These are phyloP conservation scores for Alternaria tenuissima DNA, from an alignment of 2,329 filamentous ascomycete genomes.

Conservation along the genomic window DNA sequence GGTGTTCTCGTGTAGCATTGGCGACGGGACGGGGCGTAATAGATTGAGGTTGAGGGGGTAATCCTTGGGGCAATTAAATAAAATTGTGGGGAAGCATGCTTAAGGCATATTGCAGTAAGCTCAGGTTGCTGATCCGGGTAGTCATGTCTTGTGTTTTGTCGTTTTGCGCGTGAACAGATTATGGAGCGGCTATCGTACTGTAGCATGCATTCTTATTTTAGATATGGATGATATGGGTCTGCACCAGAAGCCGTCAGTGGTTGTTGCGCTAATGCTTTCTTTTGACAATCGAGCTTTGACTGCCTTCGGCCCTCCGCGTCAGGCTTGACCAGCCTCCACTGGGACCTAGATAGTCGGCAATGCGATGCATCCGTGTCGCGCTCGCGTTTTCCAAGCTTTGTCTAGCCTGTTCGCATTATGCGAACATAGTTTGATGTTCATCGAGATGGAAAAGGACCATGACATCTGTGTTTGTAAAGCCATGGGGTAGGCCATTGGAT, in stretches of 20 bases:
- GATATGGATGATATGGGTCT: neutral
- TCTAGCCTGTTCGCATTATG: neutral
- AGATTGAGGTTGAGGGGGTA: slow-evolving; percentile 3
- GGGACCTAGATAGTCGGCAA: neutral
- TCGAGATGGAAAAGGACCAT: neutral
- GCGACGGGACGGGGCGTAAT: neutral
- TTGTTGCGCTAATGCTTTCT: neutral
- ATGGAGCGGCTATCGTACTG: neutral
- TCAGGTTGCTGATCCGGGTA: neutral
- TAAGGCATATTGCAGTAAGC: neutral
- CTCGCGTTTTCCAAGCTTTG: neutral
- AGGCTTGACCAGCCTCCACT: neutral
- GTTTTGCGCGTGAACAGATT: neutral
- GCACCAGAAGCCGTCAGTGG: neutral
- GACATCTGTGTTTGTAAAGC: neutral
- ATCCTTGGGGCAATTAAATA: neutral
- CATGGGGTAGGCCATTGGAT: neutral
- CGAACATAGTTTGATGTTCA: slow-evolving; percentile 1
- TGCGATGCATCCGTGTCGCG: neutral
- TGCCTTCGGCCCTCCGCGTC: neutral
- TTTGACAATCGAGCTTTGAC: neutral
- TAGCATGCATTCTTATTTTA: neutral
- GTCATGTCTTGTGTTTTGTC: neutral
- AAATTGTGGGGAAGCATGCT: neutral
- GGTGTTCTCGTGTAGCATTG: neutral